A percentile compares a stretch with the other conserved stretches of the same genome.
Evolutionary conservation across 1,284 basidiomycete genomes (phyloP).

Genomic region (Amylostereum areolatum): DNA sequence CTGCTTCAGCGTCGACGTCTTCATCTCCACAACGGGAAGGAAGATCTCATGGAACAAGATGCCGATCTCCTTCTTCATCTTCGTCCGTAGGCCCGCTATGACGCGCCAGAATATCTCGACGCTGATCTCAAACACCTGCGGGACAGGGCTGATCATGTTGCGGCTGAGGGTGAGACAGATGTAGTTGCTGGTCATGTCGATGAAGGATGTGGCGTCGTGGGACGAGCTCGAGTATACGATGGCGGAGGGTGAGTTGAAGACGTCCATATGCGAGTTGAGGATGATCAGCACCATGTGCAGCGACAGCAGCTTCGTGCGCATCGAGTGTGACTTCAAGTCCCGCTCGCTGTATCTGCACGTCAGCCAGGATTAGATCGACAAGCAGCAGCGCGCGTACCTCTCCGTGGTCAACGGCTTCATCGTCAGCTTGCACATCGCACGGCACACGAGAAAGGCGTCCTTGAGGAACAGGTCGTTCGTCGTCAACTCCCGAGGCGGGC

Average conservation of each 20-base stretch:
- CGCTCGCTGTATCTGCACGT: slow-evolving; percentile 58
- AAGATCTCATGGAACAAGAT: slow-evolving; percentile 98
- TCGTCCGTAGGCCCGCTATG: slow-evolving; percentile 88
- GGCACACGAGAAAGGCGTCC: slow-evolving; percentile 94
- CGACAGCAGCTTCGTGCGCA: slow-evolving; percentile 92
- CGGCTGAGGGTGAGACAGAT: slow-evolving; percentile 90
- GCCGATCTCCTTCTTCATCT: slow-evolving; percentile 99
- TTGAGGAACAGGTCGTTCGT: slow-evolving; percentile 87
- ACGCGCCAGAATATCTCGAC: slow-evolving; percentile 99
- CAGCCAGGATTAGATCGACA: background rate
- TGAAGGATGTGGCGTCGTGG: slow-evolving; percentile 81
- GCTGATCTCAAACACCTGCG: slow-evolving; percentile 96
- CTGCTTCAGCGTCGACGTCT: slow-evolving; percentile 91
- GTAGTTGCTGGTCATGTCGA: slow-evolving; percentile 92
- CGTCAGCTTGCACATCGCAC: slow-evolving; percentile 93
- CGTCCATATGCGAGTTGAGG: slow-evolving; percentile 82
- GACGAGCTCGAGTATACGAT: slow-evolving; percentile 87
- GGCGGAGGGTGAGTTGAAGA: slow-evolving; percentile 82
- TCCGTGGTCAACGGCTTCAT: slow-evolving; percentile 94
- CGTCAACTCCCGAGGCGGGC: slow-evolving; percentile 29
- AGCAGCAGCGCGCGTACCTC: slow-evolving; percentile 49
- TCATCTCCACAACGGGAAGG: slow-evolving; percentile 98
- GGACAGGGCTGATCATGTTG: slow-evolving; percentile 93
- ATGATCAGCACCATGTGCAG: slow-evolving; percentile 92
- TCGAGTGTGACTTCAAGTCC: slow-evolving; percentile 89